Conservation (phyloP, 352 stramenopile genomes). For the Phytophthora ohioensis region DNA sequence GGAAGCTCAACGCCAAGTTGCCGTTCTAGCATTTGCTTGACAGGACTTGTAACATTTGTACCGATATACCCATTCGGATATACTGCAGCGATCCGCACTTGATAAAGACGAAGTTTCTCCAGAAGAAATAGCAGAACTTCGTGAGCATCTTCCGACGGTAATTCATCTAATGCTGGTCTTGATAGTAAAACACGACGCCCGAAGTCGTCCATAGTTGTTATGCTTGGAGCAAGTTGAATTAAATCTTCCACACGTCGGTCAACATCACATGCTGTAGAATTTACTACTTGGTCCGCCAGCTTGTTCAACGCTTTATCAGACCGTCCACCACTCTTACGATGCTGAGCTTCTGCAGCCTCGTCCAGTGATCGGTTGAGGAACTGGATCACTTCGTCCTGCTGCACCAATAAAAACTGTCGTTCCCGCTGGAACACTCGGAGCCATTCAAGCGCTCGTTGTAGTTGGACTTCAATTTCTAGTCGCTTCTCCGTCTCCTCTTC, state of each 20-base stretch:
- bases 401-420: conserved; percentile 64
- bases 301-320: conserved; percentile 6
- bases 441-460: conserved; percentile 55
- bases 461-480: conserved; percentile 36
- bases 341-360: conserved; percentile 35
- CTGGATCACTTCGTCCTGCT: conserved; percentile 74
- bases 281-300: background rate
- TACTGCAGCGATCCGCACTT: conserved; percentile 57
- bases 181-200: conserved; percentile 36
- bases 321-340: background rate
- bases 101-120: conserved; percentile 72
- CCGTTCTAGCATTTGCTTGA: conserved; percentile 47
- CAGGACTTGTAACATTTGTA: conserved; percentile 11
- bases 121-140: conserved; percentile 65
- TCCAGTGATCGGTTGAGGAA: conserved; percentile 58
- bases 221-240: conserved; percentile 29
- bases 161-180: conserved; percentile 56
- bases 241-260: conserved; percentile 36
- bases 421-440: conserved; percentile 60
- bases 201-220: conserved; percentile 52
- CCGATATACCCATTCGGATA: conserved; percentile 26
- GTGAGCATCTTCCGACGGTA: conserved; percentile 53
- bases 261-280: background rate
- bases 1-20: conserved; percentile 70
- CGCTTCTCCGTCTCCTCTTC: conserved; percentile 27